These are phyloP conservation scores for Osmanthus fragrans DNA, from an alignment of 257 asterid genomes.

Conservation along the genomic window DNA sequence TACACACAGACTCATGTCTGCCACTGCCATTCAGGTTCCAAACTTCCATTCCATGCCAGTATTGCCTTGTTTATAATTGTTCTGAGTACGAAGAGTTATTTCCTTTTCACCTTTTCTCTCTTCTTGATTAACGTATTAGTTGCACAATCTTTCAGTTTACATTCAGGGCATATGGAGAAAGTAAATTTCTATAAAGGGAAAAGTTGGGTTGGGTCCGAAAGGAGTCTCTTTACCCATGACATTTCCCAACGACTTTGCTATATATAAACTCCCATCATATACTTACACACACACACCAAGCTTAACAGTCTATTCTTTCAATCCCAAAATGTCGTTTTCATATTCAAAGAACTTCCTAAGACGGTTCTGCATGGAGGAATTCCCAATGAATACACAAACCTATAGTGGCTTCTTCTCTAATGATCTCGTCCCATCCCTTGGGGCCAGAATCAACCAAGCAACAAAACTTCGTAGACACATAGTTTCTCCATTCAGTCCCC, in stretches of 20 bases:
- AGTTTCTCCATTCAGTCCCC: conserved; percentile 68
- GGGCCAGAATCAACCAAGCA: conserved; percentile 65
- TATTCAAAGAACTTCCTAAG: conserved; percentile 50
- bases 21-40: conserved; percentile 48
- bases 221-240: conserved; percentile 34
- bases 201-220: conserved; percentile 29
- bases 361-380: conserved; percentile 71
- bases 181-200: conserved; percentile 34
- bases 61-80: not conserved
- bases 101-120: conserved; percentile 2
- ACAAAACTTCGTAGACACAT: conserved; percentile 55
- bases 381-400: conserved; percentile 30
- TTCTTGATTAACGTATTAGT: conserved; percentile 25
- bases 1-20: conserved; percentile 32
- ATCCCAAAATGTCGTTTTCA: conserved; percentile 46
- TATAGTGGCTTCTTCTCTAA: conserved; percentile 63
- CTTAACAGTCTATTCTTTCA: conserved; percentile 16
- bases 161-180: conserved; percentile 37
- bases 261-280: conserved; percentile 40
- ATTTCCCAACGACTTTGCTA: conserved; percentile 29
- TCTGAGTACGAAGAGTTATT: conserved; percentile 14
- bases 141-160: conserved; percentile 38
- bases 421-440: conserved; percentile 86
- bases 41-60: conserved; percentile 12
- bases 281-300: conserved; percentile 21